phyloP scores from a whole-genome alignment of 139 green algal genomes.

The Gonium pectorale region DNA sequence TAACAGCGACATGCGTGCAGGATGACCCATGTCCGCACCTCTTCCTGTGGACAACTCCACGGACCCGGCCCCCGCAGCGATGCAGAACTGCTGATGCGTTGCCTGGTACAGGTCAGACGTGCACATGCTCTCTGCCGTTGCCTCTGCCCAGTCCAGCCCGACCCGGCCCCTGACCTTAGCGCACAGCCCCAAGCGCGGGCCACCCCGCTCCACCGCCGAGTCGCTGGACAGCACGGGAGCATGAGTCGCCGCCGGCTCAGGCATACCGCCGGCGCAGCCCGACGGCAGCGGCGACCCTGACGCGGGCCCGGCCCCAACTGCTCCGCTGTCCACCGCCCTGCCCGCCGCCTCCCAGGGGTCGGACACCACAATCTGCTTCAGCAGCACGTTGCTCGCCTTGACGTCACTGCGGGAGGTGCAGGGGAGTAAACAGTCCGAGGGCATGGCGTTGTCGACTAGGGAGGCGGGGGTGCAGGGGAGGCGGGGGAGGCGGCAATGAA shows the following conservation, averaged over 20 bases:
- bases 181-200: slow-evolving; percentile 15
- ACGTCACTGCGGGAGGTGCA: too few relatives aligned
- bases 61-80: neutral
- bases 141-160: neutral
- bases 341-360: slow-evolving; percentile 12
- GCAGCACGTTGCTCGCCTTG: slow-evolving; percentile 30
- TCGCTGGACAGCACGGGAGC: neutral
- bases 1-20: too few relatives aligned
- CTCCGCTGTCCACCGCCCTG: neutral
- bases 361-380: slow-evolving; percentile 23
- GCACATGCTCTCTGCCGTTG: too few relatives aligned
- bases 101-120: too few relatives aligned
- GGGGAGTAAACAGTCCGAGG: too few relatives aligned
- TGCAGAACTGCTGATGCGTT: too few relatives aligned
- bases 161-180: slow-evolving; percentile 3
- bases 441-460: too few relatives aligned
- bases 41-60: neutral
- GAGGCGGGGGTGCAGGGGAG: too few relatives aligned
- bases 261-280: neutral
- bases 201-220: neutral
- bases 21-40: too few relatives aligned
- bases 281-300: neutral
- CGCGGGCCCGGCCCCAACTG: neutral
- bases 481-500: too few relatives aligned
- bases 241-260: too few relatives aligned